Evolutionary conservation across 2,329 filamentous ascomycete genomes (phyloP), one percentile per base, ranked within the genome.

Genomic region (Penicillium occitanis): DNA sequence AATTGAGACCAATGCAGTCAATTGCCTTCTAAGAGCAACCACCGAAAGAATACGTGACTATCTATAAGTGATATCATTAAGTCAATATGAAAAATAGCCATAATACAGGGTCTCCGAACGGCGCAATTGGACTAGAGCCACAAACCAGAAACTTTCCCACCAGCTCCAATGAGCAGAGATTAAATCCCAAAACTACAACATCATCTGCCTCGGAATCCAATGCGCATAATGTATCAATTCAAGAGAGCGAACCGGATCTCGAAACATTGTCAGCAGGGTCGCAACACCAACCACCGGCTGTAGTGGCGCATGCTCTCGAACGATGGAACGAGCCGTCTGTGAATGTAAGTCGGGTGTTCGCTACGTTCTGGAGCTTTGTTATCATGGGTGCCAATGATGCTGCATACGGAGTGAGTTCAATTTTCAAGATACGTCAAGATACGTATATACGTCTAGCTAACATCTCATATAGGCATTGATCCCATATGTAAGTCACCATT

Each of bases 381-480:
- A 82, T 86, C 1, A 84, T 86, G 73, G 87, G 87, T 0, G 81
- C 84, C 10, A 87, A 87, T 64, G 86, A 87, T 74, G 82, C 84
- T 2, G 84, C 84, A 11, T 87, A 86, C 63, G 86, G 86, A 68
- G 84, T 85, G 74, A 78, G 83, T n/a, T 33, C 22, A 53, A n/a
- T 33, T 7, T 53, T 50, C 28, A n/a, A 33, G 46, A 14, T 13
- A 48, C 7, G 8, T 50, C 28, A n/a, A 33, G 46, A 14, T 13
- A 48, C 7, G 8, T 22, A 5, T 17, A 46, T 48, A 33, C 3
- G 3, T 25, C 33, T 14, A 22, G 33, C 53, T 57, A 19, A 57
- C 33, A 37, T 17, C 5, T 30, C 28, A 37, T 51, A 28, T 25
- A 83, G 82, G 78, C 83, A 51, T 72, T 85, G 35, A 82, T 85